Base-by-base conservation (phyloP, 805 yeast genomes). In the Saturnispora gosingensis region DNA sequence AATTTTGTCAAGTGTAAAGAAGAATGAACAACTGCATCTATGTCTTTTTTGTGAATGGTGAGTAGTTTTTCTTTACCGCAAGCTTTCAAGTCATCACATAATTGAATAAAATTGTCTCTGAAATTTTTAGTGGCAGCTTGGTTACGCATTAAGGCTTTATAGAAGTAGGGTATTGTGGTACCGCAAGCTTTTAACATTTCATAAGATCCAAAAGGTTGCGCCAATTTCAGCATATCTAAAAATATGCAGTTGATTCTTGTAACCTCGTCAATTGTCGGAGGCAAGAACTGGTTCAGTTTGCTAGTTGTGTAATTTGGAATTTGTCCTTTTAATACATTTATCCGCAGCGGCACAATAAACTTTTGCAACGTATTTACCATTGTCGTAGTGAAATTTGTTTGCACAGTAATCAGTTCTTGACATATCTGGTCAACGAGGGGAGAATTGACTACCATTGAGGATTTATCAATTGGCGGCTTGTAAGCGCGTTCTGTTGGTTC, bases 191-290 rank as follows among this genome's bases (percentile, higher is more conserved):
- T 82, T 53, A 91, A 66, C 3, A 88, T 73, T 65, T 91, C 97
- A 48, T 76, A 74, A 48, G 84, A 77, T 2, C 97, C 97, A 61
- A 66, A 79, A 0, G 82, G 79, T 2, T 71, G 61, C 0, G 97
- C 91, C 15, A 76, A 66, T 53, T 79, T 78, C 51, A 91, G 67
- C 22, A 93, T 80, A 58, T 85, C 95, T 55, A 85, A 76, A 53
- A 88, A 80, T 4, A 91, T 81, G 62, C 96, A 87, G 62, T 90
- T 90, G 39, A 91, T 83, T 61, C 97, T 75, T 10, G 95, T 86
- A 16, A 91, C 82, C 68, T 91, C 98, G 67, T 91, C 97, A 18
- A 91, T 85, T 0, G 98, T 91, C 0, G 97, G 97, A 2, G 98
- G 97, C 61, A 91, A 89, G 0, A 88, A 74, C 46, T 81, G 74